phyloP scores from a whole-genome alignment of 306 rosid species.

The Citrullus mucosospermus region DNA sequence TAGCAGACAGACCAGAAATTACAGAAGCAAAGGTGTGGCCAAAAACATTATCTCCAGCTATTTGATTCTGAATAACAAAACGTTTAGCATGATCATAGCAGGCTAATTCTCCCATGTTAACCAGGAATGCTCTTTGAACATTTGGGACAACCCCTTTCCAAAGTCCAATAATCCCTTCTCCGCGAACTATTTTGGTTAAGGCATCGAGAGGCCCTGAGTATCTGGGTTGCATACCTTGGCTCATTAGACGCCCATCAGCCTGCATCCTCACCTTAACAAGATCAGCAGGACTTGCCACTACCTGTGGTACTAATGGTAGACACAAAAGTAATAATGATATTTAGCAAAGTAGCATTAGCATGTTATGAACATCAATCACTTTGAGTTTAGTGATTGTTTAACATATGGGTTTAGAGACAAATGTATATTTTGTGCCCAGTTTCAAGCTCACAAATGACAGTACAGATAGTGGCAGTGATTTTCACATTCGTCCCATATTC shows the following conservation, averaged over 20 bases:
- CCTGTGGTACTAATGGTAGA: slow-evolving; percentile 37
- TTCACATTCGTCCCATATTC: not conserved
- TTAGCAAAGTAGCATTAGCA: not conserved
- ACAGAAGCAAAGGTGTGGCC: slow-evolving; percentile 73
- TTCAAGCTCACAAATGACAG: not conserved
- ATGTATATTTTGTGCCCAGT: not conserved
- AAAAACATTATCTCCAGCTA: slow-evolving; percentile 51
- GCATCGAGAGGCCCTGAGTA: slow-evolving; percentile 69
- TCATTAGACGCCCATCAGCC: slow-evolving; percentile 54
- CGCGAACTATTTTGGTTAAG: slow-evolving; percentile 41
- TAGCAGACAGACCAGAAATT: slow-evolving; percentile 67
- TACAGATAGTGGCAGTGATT: not conserved
- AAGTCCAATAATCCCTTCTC: slow-evolving; percentile 61
- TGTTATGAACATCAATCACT: not conserved
- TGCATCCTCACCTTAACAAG: slow-evolving; percentile 96
- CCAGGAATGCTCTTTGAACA: slow-evolving; percentile 79
- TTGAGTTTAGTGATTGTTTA: not conserved
- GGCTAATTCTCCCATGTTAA: slow-evolving; percentile 85
- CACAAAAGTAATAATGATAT: slow-evolving; percentile 3
- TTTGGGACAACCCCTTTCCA: slow-evolving; percentile 86
- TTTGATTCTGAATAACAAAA: slow-evolving; percentile 38
- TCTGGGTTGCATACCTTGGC: slow-evolving; percentile 55
- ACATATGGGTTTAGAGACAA: not conserved
- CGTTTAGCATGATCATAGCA: slow-evolving; percentile 79
- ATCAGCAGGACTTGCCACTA: slow-evolving; percentile 92